Percentiles rank a stretch among this genome's conserved stretches.
These are phyloP conservation scores for Opeltia flavorubescens DNA, from an alignment of 495 filamentous ascomycete genomes.

Conservation along the genomic window DNA sequence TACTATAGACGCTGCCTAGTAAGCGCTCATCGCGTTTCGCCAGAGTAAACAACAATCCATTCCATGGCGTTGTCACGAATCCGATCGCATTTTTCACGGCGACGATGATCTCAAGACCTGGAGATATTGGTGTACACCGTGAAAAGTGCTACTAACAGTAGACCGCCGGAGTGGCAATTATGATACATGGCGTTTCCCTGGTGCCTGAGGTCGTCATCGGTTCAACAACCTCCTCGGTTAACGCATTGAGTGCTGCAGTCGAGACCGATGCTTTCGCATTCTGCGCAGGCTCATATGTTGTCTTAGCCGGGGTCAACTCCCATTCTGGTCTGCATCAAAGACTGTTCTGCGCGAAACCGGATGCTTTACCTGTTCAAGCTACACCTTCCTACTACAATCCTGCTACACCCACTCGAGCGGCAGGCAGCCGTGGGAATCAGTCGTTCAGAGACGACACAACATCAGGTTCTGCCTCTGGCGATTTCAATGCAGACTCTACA, in stretches of 20 bases:
- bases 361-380: slow-evolving; percentile 50
- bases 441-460: slow-evolving; percentile 13
- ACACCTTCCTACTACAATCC: slow-evolving; percentile 41
- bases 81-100: too few relatives aligned
- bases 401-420: slow-evolving; percentile 40
- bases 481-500: slow-evolving; percentile 37
- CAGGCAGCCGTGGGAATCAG: slow-evolving; percentile 24
- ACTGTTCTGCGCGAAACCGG: slow-evolving; percentile 80
- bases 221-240: slow-evolving; percentile 69
- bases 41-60: too few relatives aligned
- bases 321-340: slow-evolving; percentile 60
- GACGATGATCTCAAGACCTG: too few relatives aligned
- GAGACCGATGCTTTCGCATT: slow-evolving; percentile 64
- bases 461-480: not conserved
- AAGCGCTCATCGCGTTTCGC: too few relatives aligned
- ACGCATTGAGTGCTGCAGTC: slow-evolving; percentile 70
- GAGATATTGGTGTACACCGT: too few relatives aligned
- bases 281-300: slow-evolving; percentile 84
- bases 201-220: slow-evolving; percentile 69
- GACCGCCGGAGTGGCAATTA: not conserved
- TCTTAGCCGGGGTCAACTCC: slow-evolving; percentile 70
- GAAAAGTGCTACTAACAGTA: too few relatives aligned
- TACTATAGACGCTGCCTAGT: too few relatives aligned
- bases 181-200: not conserved
- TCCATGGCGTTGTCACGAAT: too few relatives aligned